Conservation (phyloP, 371 early-diverging fungal genomes). For the Lichtheimia corymbifera region DNA sequence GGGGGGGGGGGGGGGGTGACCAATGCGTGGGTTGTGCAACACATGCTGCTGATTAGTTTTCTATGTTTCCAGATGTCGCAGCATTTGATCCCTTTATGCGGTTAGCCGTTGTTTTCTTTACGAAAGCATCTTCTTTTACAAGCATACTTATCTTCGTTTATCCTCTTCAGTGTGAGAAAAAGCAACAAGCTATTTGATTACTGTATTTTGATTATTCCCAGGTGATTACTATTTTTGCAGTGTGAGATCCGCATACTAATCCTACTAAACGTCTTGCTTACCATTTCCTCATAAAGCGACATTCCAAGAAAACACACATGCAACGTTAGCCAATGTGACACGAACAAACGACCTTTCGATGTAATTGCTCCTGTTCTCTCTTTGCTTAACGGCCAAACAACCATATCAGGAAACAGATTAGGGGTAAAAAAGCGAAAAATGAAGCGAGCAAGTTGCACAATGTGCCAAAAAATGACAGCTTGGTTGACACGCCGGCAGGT, state of each 20-base stretch:
- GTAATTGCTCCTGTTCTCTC: no score
- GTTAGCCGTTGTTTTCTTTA: no score
- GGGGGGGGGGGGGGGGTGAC: no score
- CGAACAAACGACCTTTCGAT: constrained; percentile 2
- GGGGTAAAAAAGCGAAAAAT: no score
- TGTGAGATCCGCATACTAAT: not conserved
- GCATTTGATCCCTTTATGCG: no score
- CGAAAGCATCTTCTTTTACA: not conserved
- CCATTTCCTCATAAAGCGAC: not conserved
- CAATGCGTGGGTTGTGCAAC: no score
- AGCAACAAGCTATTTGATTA: not conserved
- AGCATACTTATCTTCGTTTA: not conserved
- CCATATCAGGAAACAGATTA: no score
- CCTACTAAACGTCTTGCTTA: not conserved
- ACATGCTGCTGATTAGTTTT: no score
- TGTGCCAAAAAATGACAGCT: constrained; percentile 3
- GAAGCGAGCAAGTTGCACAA: not conserved
- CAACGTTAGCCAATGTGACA: not conserved
- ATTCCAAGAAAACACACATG: not conserved
- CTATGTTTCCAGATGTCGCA: no score
- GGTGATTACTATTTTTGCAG: not conserved
- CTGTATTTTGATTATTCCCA: not conserved
- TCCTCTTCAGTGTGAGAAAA: not conserved
- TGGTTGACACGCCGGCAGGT: not conserved
- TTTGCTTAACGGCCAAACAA: no score